Evolutionary conservation across 441 rosid genomes (phyloP), one percentile per base, ranked within the genome.

Genomic region (Manihot esculenta): DNA sequence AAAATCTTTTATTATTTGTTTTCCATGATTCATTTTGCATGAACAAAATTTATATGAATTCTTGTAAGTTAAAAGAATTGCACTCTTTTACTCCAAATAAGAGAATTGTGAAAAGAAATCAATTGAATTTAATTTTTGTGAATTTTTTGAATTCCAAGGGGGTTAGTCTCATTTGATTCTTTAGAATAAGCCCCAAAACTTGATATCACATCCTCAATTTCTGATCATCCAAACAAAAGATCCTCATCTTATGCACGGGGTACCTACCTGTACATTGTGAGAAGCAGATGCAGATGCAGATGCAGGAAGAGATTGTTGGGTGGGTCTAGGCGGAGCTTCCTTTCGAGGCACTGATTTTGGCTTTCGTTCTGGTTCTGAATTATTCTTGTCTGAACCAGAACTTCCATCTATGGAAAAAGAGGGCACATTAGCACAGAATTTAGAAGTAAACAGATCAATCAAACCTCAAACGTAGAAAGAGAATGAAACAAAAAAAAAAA

Each of bases 381-480:
- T 77, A 71, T 87, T 85, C 85, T 76, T 88, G 71, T 92, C 92
- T 2, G 95, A 88, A 17, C 97, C 88, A n/a, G 89, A 86, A 77
- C 89, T 88, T 50, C 92, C 98, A 82, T 88, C 98, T 95, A 68
- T 61, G 9, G n/a, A 55, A 35, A 47, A 61, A 42, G 50, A 53
- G 42, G 27, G 10, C 1, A 47, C 35, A 35, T n/a, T 26, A 50
- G 67, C 27, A 51, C 24, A 24, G 0, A 51, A 17, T 45, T 35
- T 41, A 62, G 27, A 68, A 62, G 44, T 23, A 44, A 23, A 71
- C 50, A 76, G 6, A 54, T 66, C 70, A n/a, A 68, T 64, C 75
- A 42, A 68, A 62, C 41, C 41, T 21, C 35, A 65, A 42, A 68
- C 57, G 38, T 26, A 38, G 24, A 26, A 51, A 26, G 54, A 21